Evolutionary conservation across 1,139 yeast genomes (phyloP), one percentile per base, ranked within the genome.

Genomic region (Pichia norvegensis): DNA sequence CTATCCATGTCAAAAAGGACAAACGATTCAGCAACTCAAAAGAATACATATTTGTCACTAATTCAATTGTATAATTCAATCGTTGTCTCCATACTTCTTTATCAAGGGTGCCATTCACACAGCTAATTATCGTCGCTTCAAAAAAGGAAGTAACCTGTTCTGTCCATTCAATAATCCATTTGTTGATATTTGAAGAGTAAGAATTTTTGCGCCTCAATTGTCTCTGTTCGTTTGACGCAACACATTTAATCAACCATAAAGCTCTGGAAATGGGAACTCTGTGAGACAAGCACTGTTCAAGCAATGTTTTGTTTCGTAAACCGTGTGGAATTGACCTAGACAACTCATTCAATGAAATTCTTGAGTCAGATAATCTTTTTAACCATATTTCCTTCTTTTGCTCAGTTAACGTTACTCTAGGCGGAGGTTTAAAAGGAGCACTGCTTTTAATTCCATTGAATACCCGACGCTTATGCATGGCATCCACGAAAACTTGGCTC

Each of bases 261-360:
- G 96, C 95, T 49, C 97, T 68, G 22, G 76, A 63, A 4, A 83
- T 68, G 0, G 97, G 97, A 0, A 90, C 79, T 31, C 67, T 66
- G 56, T 81, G 80, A 36, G 68, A 59, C 52, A 84, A 73, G 53
- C 94, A 73, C 48, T 81, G 84, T 51, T 88, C 96, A 4, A 90
- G 63, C 36, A 90, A 68, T 1, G 75, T 72, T 55, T 80, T 78
- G 60, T 86, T 84, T 53, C 90, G 70, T 22, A 90, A 76, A 0
- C 97, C 97, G 61, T 90, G 96, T 0, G 98, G 97, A n/a, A 90
- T 76, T 33, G 88, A 85, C 46, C 83, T 74, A 1, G 94, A 76
- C 2, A 90, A 73, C 48, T 76, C 77, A 44, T 75, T 69, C 42
- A 90, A 66, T 0, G 95, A 85, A 0, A 83, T 72, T 17, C 69